These are phyloP conservation scores for Suhomyces taliae DNA, from an alignment of 1,139 yeast genomes.

Conservation along the genomic window DNA sequence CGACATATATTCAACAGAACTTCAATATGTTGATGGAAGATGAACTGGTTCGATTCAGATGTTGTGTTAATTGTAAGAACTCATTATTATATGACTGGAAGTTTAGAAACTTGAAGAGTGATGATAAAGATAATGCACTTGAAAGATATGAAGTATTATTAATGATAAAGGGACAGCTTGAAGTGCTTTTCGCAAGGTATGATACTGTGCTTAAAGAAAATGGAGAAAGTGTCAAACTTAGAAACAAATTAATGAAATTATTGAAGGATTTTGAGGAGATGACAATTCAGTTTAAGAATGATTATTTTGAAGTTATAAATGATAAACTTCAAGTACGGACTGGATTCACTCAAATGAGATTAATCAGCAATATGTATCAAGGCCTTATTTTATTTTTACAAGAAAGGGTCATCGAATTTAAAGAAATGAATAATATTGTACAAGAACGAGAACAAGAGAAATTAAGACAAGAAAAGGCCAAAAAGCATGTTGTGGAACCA, in stretches of 20 bases:
- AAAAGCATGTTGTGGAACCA: slow-evolving; percentile 1
- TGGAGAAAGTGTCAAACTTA: slow-evolving; percentile 17
- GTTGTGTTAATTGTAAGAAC: slow-evolving; percentile 71
- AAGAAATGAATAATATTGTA: slow-evolving; percentile 27
- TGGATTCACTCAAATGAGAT: slow-evolving; percentile 17
- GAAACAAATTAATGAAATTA: slow-evolving; percentile 28
- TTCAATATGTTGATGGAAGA: slow-evolving; percentile 16
- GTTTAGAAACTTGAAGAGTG: slow-evolving; percentile 36
- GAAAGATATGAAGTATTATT: slow-evolving; percentile 31
- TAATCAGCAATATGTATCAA: slow-evolving; percentile 38
- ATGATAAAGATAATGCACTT: slow-evolving; percentile 2
- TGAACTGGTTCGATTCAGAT: slow-evolving; percentile 30
- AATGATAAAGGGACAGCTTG: slow-evolving; percentile 35
- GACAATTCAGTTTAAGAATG: slow-evolving; percentile 25
- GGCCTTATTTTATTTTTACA: slow-evolving; percentile 35
- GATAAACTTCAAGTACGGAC: slow-evolving; percentile 19
- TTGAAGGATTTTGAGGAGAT: slow-evolving; percentile 38
- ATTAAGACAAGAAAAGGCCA: slow-evolving; percentile 7
- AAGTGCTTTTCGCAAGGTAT: slow-evolving; percentile 32
- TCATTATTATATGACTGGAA: slow-evolving; percentile 58
- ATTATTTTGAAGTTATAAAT: slow-evolving; percentile 21
- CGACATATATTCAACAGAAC: slow-evolving; percentile 27
- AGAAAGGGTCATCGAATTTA: slow-evolving; percentile 31
- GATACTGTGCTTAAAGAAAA: slow-evolving; percentile 10
- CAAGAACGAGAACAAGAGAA: slow-evolving; percentile 23